phyloP scores from a whole-genome alignment of 345 rosid species.

The Syzygium aromaticum region DNA sequence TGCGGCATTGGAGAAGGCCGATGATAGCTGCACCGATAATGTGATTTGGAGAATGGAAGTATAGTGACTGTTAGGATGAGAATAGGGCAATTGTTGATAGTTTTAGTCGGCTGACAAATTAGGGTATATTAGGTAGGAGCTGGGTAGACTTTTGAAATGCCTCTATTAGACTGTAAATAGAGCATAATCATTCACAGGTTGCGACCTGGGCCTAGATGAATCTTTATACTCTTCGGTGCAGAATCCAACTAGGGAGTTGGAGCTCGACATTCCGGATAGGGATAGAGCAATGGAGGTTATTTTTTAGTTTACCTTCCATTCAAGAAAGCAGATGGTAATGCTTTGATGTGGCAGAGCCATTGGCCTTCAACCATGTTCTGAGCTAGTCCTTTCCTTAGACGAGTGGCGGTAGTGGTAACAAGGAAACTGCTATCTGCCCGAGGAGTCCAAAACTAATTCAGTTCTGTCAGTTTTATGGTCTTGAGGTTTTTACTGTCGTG shows the following conservation, averaged over 20 bases:
- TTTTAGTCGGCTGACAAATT: not conserved
- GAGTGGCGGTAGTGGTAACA: not conserved
- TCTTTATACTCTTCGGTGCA: not conserved
- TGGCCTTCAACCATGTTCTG: not conserved
- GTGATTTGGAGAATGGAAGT: not conserved
- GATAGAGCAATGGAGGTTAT: slow-evolving; percentile 4
- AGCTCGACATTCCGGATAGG: not conserved
- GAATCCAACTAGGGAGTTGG: slow-evolving; percentile 3
- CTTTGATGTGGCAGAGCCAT: not conserved
- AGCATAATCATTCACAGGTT: not conserved
- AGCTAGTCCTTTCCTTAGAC: not conserved
- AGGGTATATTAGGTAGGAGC: not conserved
- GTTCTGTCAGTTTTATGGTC: not conserved
- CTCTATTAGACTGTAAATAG: slow-evolving; percentile 1
- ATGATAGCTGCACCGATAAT: not conserved
- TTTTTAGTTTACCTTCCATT: slow-evolving; percentile 2
- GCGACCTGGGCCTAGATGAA: not conserved
- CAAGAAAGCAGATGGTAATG: not conserved
- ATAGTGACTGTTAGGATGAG: not conserved
- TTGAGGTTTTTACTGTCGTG: not conserved
- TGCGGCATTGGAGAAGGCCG: not conserved
- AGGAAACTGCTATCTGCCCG: not conserved
- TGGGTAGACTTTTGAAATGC: not conserved
- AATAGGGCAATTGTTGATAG: not conserved
- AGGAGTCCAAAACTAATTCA: not conserved